A percentile compares a stretch with the other conserved stretches of the same genome.
Conservation (phyloP, 352 stramenopile genomes). For the Globisporangium mamillatum region DNA sequence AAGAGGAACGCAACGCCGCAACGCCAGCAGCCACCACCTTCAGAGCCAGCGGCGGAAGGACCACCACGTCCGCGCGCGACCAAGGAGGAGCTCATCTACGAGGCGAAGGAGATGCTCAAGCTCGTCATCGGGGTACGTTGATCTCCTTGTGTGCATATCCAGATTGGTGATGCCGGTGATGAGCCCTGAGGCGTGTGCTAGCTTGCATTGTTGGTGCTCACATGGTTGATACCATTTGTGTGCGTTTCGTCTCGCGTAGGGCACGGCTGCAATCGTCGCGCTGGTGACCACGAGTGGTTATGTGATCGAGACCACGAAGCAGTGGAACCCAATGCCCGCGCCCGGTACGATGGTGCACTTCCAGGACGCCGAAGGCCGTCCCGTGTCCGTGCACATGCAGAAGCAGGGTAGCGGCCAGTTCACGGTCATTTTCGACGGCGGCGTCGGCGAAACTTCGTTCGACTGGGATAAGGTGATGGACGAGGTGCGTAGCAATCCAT, state of each 20-base stretch:
- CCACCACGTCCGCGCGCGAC: constrained; percentile 21
- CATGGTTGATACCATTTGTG: neutral
- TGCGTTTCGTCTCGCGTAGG: constrained; percentile 21
- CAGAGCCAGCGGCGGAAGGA: neutral
- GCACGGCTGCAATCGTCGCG: constrained; percentile 36
- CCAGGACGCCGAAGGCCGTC: constrained; percentile 30
- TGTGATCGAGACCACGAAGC: constrained; percentile 68
- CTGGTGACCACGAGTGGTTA: constrained; percentile 55
- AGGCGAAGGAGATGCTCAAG: constrained; percentile 64
- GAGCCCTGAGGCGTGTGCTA: neutral
- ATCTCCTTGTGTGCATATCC: neutral
- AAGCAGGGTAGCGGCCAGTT: constrained; percentile 41
- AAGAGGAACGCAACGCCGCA: constrained; percentile 11
- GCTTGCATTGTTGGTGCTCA: neutral
- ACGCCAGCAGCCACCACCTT: constrained; percentile 3
- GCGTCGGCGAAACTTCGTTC: constrained; percentile 81
- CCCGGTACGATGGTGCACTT: constrained; percentile 56
- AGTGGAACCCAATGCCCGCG: constrained; percentile 44
- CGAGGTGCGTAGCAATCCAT: constrained; percentile 19
- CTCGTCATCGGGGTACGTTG: constrained; percentile 47
- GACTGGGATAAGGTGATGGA: constrained; percentile 77
- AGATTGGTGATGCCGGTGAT: neutral
- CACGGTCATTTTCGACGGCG: constrained; percentile 68
- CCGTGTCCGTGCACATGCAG: constrained; percentile 51
- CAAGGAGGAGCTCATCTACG: constrained; percentile 41